Base-by-base conservation (phyloP, 2,329 filamentous ascomycete genomes). In the Fusarium sp. region DNA sequence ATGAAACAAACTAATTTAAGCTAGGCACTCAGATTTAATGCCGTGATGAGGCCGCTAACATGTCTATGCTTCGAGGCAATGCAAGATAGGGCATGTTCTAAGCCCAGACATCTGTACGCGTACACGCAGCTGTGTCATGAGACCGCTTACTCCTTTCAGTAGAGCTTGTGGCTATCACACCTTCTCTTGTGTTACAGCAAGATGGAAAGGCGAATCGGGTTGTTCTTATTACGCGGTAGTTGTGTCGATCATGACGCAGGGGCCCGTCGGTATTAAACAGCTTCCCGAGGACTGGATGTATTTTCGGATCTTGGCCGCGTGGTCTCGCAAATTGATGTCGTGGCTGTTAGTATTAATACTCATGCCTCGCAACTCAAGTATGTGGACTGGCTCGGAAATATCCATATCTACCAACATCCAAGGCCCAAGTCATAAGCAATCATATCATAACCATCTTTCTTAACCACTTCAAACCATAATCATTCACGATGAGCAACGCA, bases 11-110 rank as follows among this genome's bases (percentile, higher is more conserved):
- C 13, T 6, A 24, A 20, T 24, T 51, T 8, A 26, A 35, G 9
- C 22, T 35, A 10, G 8, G 18, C 13, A 20, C 6, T 20, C 31
- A 26, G 13, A 20, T 35, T 18, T 11, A 11, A 35, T 4, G 17
- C n/a, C 12, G 15, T 20, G 9, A 3, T 4, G 1, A 24, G 1
- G 11, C 15, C 7, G 11, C 11, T 10, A 14, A 2, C 2, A 6
- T 3, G 4, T 5, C 22, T 14, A 6, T 35, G 8, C 31, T 35
- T 51, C 6, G 22, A 14, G 31, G 48, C 17, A 35, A 24, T 35
- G 48, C 17, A 35, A 52, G 12, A 35, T 24, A 11, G 48, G 31
- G n/a, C 0, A 11, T 15, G 9, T 6, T 51, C 17, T 4, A 11
- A 3, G 3, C 1, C 3, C 17, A 20, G 3, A 20, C 0, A 20